Evolutionary conservation across 345 rosid species (phyloP), one percentile per base, ranked within the genome.

Genomic region (Rhodamnia argentea): DNA sequence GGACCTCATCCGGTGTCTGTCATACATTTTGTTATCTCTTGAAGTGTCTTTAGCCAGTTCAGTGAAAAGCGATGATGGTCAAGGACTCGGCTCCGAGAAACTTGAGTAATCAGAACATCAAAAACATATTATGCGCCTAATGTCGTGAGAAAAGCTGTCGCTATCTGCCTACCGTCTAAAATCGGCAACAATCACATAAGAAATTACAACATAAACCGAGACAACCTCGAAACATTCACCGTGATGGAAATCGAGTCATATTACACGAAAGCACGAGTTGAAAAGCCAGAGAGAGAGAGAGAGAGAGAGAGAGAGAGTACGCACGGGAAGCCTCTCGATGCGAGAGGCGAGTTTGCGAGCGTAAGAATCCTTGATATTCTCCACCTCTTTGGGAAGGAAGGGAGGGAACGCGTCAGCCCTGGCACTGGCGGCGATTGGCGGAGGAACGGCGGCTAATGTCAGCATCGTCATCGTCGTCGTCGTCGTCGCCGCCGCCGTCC

Each of bases 341-440:
- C 94, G 88, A 22, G 93, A 20, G 74, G 97, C 97, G 50, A 94
- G 94, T 86, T 87, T 91, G 84, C 94, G 89, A 44, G 97, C 96
- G 57, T 84, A 92, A 0, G 90, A 51, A 85, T 93, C 94, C 86
- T 91, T 91, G 86, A 94, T 90, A 47, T 91, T 86, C 56, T 91
- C 90, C 20, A 93, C 92, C 88, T 94, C 87, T 84, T 89, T 93
- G 27, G 95, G 97, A 7, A 94, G 90, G 87, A 94, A 93, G 22
- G 95, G 59, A 88, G 96, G 96, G 78, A 93, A 93, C 83, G 58
- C 56, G 51, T 12, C 57, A 58, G 84, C 83, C 5, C 87, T 75
- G 18, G 91, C 90, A 18, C 82, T 62, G 51, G 88, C 85, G 24
- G 90, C 89, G 9, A 82, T 70, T 44, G 56, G 86, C 75, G 7